Evolutionary conservation across 106 monocot genomes (phyloP).

Genomic region (Phalaenopsis aphrodite): DNA sequence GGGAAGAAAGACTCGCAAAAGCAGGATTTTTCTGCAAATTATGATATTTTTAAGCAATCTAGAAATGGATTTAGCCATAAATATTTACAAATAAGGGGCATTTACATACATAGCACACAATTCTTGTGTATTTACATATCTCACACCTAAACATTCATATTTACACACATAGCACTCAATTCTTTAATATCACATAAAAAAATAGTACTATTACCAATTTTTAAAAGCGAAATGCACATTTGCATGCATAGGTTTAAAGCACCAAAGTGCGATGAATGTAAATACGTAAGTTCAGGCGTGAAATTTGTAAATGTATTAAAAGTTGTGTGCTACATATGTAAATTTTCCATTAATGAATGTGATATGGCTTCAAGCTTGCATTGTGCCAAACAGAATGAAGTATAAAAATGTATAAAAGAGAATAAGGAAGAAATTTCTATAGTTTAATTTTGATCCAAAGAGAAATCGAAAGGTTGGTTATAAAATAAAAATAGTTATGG

Average conservation of each 20-base stretch:
- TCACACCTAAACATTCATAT: no score
- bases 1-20: conserved; percentile 33
- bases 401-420: background rate
- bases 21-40: conserved; percentile 33
- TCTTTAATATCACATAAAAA: no score
- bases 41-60: background rate
- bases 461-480: background rate
- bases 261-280: no score
- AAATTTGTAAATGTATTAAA: no score
- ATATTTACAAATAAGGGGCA: background rate
- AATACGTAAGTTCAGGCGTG: no score
- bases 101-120: no score
- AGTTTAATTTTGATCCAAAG: background rate
- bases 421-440: background rate
- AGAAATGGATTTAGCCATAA: background rate
- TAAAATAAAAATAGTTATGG: background rate
- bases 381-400: background rate
- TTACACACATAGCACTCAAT: no score
- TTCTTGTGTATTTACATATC: no score
- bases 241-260: no score
- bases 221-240: no score
- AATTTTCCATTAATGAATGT: background rate
- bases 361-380: background rate
- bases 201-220: no score
- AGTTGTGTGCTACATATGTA: no score